Evolutionary conservation across 306 rosid species (phyloP), one percentile per base, ranked within the genome.

Genomic region (Lathyrus sativus): DNA sequence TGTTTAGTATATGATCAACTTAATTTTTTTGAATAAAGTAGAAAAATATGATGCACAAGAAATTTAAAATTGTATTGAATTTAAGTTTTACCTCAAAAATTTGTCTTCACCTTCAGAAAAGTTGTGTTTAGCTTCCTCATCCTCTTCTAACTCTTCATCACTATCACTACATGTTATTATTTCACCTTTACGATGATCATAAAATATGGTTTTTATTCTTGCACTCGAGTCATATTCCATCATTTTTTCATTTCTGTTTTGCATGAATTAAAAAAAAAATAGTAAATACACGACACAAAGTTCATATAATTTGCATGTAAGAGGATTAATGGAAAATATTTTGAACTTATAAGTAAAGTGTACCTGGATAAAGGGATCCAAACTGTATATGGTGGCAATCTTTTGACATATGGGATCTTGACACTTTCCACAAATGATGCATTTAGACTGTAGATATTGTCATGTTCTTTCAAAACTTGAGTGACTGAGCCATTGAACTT

Each of bases 231-330:
- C 87, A 38, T 92, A 92, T 69, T 81, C 85, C 17, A 78, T 74
- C 98, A 92, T 92, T 88, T 76, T 86, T 83, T 86, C 88, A 82
- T 89, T 92, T 78, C 98, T 92, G 92, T 55, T 66, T 67, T 64
- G 82, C 31, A 77, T 41, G 67, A 67, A 42, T 84, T 66, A 3
- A 3, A 3, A 26, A 81, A 84, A 82, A 42, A 53, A 45, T 31
- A 65, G 56, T 38, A 73, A 58, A 79, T 71, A 69, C 42, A 69
- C 33, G 42, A 67, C 70, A 83, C 66, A 63, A 31, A 62, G 14
- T 74, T 44, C 50, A 28, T 54, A 75, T 28, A 54, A 58, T 62
- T 61, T 58, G 5, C 62, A 70, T 33, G 33, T 44, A 7, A 9
- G 49, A 14, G 17, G 53, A 26, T 9, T 54, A 10, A 6, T 13